A percentile compares a stretch with the other conserved stretches of the same genome.
Evolutionary conservation across 106 monocot genomes (phyloP).

Genomic region (Iris macrosiphon): DNA sequence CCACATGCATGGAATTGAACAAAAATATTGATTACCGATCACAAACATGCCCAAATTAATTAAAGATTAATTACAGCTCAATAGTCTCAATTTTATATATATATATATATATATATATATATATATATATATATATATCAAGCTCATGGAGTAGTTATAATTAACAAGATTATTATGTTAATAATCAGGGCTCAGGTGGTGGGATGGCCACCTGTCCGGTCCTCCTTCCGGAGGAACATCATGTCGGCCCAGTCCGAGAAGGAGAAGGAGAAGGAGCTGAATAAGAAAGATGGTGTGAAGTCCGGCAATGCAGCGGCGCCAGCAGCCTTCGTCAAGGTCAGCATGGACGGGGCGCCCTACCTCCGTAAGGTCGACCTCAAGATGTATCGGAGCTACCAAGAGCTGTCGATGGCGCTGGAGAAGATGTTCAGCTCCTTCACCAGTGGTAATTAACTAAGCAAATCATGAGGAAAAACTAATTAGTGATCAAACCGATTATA

Average conservation of each 20-base stretch:
- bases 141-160: too few relatives aligned
- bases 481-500: too few relatives aligned
- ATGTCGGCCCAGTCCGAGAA: slow-evolving; percentile 30
- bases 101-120: too few relatives aligned
- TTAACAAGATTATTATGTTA: background rate
- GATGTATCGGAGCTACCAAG: slow-evolving; percentile 57
- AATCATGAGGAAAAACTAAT: too few relatives aligned
- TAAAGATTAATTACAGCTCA: too few relatives aligned
- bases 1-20: too few relatives aligned
- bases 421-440: slow-evolving; percentile 85
- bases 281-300: slow-evolving; percentile 12
- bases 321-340: slow-evolving; percentile 72
- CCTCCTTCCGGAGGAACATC: slow-evolving; percentile 64
- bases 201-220: slow-evolving; percentile 86
- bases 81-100: too few relatives aligned
- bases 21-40: too few relatives aligned
- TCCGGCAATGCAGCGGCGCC: slow-evolving; percentile 8
- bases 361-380: slow-evolving; percentile 90
- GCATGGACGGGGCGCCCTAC: slow-evolving; percentile 92
- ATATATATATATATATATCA: too few relatives aligned
- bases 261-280: slow-evolving; percentile 18
- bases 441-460: slow-evolving; percentile 24
- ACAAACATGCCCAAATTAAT: too few relatives aligned
- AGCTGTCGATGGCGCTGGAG: slow-evolving; percentile 56
- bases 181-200: slow-evolving; percentile 43